Evolutionary conservation across 495 filamentous ascomycete genomes (phyloP).

Genomic region (Chaetomium cochliodes): DNA sequence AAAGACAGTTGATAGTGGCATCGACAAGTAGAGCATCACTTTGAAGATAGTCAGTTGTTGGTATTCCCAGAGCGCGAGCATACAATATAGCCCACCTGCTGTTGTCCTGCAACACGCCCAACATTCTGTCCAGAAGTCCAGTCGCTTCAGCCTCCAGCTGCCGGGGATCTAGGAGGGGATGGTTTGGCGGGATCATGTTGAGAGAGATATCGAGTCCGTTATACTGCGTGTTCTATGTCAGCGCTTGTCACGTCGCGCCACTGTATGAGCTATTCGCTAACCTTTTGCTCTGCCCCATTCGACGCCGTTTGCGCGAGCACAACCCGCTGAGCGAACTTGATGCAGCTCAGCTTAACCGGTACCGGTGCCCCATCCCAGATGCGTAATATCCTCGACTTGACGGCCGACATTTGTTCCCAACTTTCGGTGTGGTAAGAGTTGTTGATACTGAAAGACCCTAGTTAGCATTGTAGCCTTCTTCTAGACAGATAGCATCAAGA

Average conservation of each 20-base stretch:
- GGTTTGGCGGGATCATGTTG: constrained; percentile 76
- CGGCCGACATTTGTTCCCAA: constrained; percentile 84
- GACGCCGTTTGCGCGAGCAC: constrained; percentile 89
- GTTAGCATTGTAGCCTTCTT: constrained; percentile 14
- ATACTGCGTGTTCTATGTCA: constrained; percentile 51
- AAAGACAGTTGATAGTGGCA: constrained; percentile 85
- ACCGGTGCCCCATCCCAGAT: constrained; percentile 81
- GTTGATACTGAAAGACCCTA: constrained; percentile 61
- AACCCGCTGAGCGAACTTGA: constrained; percentile 94
- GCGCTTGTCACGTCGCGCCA: not conserved
- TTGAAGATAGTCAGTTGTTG: constrained; percentile 15
- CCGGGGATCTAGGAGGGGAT: constrained; percentile 70
- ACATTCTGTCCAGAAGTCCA: constrained; percentile 82
- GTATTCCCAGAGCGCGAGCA: not conserved
- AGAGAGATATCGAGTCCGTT: constrained; percentile 87
- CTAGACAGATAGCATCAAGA: not conserved
- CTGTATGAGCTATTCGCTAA: constrained; percentile 42
- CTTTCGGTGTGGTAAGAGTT: constrained; percentile 72
- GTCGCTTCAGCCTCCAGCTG: constrained; percentile 88
- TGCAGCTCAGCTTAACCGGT: constrained; percentile 83
- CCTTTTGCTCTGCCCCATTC: constrained; percentile 77
- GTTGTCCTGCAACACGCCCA: constrained; percentile 85
- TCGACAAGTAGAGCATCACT: constrained; percentile 90
- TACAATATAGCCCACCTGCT: constrained; percentile 57
- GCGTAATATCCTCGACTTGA: constrained; percentile 83